Percentiles rank a stretch among this genome's conserved stretches.
phyloP scores from a whole-genome alignment of 768 basidiomycete genomes.

The Hygrophorus russula region DNA sequence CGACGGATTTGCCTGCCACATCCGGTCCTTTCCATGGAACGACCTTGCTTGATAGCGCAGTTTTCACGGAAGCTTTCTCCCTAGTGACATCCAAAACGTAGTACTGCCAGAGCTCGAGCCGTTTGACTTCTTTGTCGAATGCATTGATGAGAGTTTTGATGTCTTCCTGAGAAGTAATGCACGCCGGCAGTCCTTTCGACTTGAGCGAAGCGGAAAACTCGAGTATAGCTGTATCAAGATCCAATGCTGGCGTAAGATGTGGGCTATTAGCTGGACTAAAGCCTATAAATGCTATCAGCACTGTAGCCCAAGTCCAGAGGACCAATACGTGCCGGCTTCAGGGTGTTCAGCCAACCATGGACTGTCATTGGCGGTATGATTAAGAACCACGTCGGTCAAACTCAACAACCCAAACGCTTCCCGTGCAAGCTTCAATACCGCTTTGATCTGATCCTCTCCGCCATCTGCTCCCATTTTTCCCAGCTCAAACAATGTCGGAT shows the following conservation, averaged over 20 bases:
- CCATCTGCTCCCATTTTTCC: conserved; percentile 27
- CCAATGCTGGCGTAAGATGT: conserved; percentile 85
- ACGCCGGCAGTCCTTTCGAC: conserved; percentile 60
- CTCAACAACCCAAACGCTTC: conserved; percentile 84
- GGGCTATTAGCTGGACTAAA: conserved; percentile 88
- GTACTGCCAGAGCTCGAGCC: conserved; percentile 82
- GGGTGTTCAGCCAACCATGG: conserved; percentile 89
- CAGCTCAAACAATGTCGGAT: conserved; percentile 53
- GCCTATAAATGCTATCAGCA: conserved; percentile 32
- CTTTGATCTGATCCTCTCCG: conserved; percentile 46
- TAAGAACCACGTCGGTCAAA: conserved; percentile 92
- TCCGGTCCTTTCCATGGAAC: conserved; percentile 51
- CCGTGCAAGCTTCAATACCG: conserved; percentile 57
- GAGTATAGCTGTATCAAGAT: conserved; percentile 80
- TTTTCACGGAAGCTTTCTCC: conserved; percentile 49
- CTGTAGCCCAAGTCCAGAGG: neutral
- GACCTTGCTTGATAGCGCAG: conserved; percentile 37
- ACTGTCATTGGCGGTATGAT: conserved; percentile 94
- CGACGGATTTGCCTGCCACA: conserved; percentile 45
- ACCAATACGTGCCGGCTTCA: conserved; percentile 67
- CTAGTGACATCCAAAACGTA: conserved; percentile 73
- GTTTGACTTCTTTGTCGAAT: conserved; percentile 49
- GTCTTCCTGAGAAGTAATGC: conserved; percentile 54
- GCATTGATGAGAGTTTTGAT: conserved; percentile 54
- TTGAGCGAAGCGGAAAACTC: conserved; percentile 63